These are phyloP conservation scores for Pholiota molesta DNA, from an alignment of 768 basidiomycete species.

Conservation along the genomic window DNA sequence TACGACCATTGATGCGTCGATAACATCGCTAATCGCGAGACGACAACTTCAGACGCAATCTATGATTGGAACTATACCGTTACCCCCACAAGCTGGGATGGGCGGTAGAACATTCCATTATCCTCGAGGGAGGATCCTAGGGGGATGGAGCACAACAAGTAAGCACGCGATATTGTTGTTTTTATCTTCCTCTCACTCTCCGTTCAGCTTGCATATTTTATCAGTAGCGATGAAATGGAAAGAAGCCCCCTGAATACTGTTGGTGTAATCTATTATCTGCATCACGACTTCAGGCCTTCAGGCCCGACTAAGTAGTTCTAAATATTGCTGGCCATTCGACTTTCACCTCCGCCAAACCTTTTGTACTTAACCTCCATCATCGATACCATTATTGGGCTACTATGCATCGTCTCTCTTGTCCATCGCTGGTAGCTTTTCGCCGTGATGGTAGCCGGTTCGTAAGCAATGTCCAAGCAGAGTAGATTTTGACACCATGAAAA, in stretches of 20 bases:
- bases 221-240: too few relatives aligned
- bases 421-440: conserved; percentile 19
- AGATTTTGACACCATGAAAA: conserved; percentile 10
- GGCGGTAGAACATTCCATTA: neutral
- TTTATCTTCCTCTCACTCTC: neutral
- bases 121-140: conserved; percentile 2
- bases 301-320: too few relatives aligned
- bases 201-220: conserved; percentile 36
- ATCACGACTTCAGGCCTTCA: too few relatives aligned
- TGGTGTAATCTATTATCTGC: too few relatives aligned
- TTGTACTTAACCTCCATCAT: neutral
- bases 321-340: neutral
- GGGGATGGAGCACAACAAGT: conserved; percentile 6
- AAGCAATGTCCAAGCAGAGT: conserved; percentile 13
- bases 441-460: conserved; percentile 9
- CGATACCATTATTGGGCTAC: neutral
- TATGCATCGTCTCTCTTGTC: conserved; percentile 1
- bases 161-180: neutral
- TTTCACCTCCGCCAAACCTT: neutral
- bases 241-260: too few relatives aligned
- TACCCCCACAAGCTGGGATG: conserved; percentile 4
- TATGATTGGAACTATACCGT: conserved; percentile 11
- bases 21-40: neutral
- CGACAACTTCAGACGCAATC: neutral
- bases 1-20: neutral